These are phyloP conservation scores for Galerina marginata DNA, from an alignment of 768 basidiomycete genomes.

Conservation along the genomic window DNA sequence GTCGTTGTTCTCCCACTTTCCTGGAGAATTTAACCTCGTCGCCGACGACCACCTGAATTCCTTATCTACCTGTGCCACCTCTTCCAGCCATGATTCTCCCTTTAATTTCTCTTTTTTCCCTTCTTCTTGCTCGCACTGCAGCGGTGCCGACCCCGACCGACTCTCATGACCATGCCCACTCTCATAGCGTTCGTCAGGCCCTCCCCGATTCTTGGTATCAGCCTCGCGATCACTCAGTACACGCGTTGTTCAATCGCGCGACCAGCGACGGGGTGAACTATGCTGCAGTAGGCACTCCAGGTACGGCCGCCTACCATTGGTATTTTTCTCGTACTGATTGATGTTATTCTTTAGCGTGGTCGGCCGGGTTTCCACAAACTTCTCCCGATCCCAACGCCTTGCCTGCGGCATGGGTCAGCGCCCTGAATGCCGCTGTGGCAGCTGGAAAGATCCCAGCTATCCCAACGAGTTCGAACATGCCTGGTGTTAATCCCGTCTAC, in stretches of 20 bases:
- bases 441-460: slow-evolving; percentile 79
- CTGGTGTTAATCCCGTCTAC: slow-evolving; percentile 48
- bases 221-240: slow-evolving; percentile 58
- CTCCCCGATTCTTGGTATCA: slow-evolving; percentile 67
- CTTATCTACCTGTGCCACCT: neutral
- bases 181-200: slow-evolving; percentile 30
- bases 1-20: slow-evolving; percentile 10
- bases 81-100: slow-evolving; percentile 28
- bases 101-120: slow-evolving; percentile 25
- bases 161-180: slow-evolving; percentile 30
- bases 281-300: slow-evolving; percentile 61
- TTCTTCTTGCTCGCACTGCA: slow-evolving; percentile 30
- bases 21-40: slow-evolving; percentile 1
- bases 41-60: neutral
- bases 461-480: slow-evolving; percentile 48
- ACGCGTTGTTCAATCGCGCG: slow-evolving; percentile 66
- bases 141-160: slow-evolving; percentile 19
- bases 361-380: slow-evolving; percentile 58
- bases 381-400: slow-evolving; percentile 54
- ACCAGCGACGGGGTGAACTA: slow-evolving; percentile 54
- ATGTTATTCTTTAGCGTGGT: slow-evolving; percentile 54
- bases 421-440: slow-evolving; percentile 66
- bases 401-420: slow-evolving; percentile 75
- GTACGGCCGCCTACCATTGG: slow-evolving; percentile 35
- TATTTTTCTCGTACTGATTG: neutral